Conservation (phyloP, 371 early-diverging fungal genomes). For the Enterocytospora artemiae region DNA sequence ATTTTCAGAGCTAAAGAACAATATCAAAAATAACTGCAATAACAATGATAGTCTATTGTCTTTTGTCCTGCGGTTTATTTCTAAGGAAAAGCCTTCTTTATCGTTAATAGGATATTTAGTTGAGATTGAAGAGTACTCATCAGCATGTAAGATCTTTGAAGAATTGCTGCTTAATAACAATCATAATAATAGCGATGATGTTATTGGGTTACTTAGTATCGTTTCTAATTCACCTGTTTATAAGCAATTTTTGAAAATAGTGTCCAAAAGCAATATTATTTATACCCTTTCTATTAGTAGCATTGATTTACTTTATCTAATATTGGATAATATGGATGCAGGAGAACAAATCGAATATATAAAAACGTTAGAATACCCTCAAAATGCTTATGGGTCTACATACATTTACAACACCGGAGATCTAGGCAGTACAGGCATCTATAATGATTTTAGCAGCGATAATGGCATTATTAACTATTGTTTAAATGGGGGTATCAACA, state of each 20-base stretch:
- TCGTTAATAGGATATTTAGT: conserved; percentile 26
- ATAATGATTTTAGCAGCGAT: conserved; percentile 14
- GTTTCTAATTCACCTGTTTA: too few relatives aligned
- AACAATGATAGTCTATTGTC: background rate
- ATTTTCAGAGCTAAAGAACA: conserved; percentile 7
- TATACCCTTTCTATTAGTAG: background rate
- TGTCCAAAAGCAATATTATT: background rate
- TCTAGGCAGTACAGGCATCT: conserved; percentile 1
- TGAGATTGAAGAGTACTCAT: conserved; percentile 18
- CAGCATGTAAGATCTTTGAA: conserved; percentile 6
- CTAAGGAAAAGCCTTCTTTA: conserved; percentile 5
- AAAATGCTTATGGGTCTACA: too few relatives aligned
- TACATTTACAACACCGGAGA: conserved; percentile 21
- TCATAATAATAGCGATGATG: background rate
- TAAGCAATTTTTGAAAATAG: background rate
- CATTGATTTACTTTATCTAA: too few relatives aligned
- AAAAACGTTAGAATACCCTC: too few relatives aligned
- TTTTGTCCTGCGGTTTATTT: conserved; percentile 21
- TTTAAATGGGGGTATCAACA: conserved; percentile 25
- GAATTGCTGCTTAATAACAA: background rate
- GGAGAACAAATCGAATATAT: too few relatives aligned
- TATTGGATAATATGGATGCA: too few relatives aligned
- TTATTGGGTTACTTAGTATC: background rate
- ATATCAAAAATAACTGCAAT: background rate
- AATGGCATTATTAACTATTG: conserved; percentile 21